phyloP scores from a whole-genome alignment of 345 rosid genomes.

The Dipteronia dyeriana region DNA sequence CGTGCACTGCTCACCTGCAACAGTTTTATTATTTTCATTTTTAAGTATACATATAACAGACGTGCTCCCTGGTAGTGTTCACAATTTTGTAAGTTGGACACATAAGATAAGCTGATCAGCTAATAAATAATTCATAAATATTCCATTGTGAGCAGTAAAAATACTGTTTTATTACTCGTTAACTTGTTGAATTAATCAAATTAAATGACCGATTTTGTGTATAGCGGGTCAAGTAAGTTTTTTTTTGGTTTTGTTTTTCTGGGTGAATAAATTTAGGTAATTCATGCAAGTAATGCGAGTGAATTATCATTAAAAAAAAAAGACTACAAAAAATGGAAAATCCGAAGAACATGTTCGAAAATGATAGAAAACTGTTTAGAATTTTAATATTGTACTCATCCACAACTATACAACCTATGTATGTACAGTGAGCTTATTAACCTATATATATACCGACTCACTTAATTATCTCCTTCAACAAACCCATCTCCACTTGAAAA shows the following conservation, averaged over 20 bases:
- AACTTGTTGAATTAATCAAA: not conserved
- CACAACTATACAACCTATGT: constrained; percentile 36
- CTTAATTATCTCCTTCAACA: constrained; percentile 3
- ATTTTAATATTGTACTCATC: constrained; percentile 28
- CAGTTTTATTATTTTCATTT: not conserved
- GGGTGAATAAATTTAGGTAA: not conserved
- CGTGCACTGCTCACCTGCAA: not conserved
- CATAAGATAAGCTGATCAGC: not conserved
- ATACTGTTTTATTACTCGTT: no score
- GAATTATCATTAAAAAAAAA: not conserved
- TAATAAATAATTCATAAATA: not conserved
- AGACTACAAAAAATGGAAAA: not conserved
- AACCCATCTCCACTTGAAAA: constrained; percentile 17
- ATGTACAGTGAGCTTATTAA: constrained; percentile 26
- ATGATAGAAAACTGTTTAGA: constrained; percentile 31
- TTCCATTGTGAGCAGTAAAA: not conserved
- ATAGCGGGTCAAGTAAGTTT: not conserved
- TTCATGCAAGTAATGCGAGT: not conserved
- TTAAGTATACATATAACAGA: not conserved
- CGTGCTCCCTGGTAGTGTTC: constrained; percentile 1
- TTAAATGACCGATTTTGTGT: no score
- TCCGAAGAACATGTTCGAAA: not conserved
- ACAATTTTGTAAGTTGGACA: not conserved
- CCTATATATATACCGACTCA: constrained; percentile 39
- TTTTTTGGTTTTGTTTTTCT: not conserved